Percentiles rank a stretch among this genome's conserved stretches.
phyloP scores from a whole-genome alignment of 306 rosid genomes.

The Comarum palustre region DNA sequence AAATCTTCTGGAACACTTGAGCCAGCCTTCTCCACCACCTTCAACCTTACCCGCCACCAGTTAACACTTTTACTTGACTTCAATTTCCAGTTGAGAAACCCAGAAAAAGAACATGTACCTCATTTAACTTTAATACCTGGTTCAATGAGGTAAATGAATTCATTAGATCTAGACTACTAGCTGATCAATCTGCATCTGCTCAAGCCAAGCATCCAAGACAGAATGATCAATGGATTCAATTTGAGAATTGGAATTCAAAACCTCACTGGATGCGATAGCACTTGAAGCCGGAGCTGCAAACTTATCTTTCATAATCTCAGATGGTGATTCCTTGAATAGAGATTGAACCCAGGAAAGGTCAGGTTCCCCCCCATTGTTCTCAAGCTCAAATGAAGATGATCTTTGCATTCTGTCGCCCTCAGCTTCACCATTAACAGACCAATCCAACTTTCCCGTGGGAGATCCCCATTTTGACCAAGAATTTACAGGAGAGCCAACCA shows the following conservation, averaged over 20 bases:
- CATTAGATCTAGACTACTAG: constrained; percentile 53
- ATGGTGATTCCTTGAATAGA: constrained; percentile 81
- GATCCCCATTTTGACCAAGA: constrained; percentile 85
- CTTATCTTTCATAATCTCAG: constrained; percentile 63
- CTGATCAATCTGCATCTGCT: constrained; percentile 91
- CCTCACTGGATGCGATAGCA: constrained; percentile 51
- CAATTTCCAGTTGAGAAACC: constrained; percentile 28
- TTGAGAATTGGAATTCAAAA: constrained; percentile 52
- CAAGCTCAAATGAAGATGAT: constrained; percentile 55
- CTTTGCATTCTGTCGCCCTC: constrained; percentile 39
- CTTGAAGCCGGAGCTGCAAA: constrained; percentile 39
- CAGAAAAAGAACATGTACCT: constrained; percentile 42
- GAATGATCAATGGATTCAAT: constrained; percentile 64
- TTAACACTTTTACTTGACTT: constrained; percentile 24
- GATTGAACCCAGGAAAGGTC: constrained; percentile 89
- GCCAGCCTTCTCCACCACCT: constrained; percentile 19
- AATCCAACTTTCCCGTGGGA: constrained; percentile 62
- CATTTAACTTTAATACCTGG: constrained; percentile 36
- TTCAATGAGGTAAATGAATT: constrained; percentile 41
- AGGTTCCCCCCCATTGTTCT: constrained; percentile 75
- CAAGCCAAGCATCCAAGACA: constrained; percentile 85
- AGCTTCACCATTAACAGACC: constrained; percentile 62
- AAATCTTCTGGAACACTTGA: constrained; percentile 19
- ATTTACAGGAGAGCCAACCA: constrained; percentile 62
- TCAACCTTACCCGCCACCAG: constrained; percentile 18